A percentile compares a stretch with the other conserved stretches of the same genome.
Evolutionary conservation across 352 stramenopile genomes (phyloP).

Genomic region (Phytophthora pseudosyringae): DNA sequence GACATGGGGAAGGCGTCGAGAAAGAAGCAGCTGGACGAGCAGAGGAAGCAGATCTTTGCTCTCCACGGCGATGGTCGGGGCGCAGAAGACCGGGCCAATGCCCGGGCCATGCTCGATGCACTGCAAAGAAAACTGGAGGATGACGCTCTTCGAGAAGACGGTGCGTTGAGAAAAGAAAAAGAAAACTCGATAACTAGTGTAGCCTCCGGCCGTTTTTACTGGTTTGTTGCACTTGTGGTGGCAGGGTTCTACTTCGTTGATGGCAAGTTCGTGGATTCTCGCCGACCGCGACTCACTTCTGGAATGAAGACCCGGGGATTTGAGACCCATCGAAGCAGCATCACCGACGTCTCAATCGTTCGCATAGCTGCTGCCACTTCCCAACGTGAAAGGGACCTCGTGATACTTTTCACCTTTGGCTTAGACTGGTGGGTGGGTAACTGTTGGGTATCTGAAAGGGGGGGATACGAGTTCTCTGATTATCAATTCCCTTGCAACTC

Average conservation of each 20-base stretch:
- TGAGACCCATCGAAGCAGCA: constrained; percentile 38
- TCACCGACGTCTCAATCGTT: constrained; percentile 34
- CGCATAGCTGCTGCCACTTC: neutral
- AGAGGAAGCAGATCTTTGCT: constrained; percentile 54
- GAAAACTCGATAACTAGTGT: no score
- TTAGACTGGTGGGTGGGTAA: constrained; percentile 45
- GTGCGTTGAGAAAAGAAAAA: constrained; percentile 12
- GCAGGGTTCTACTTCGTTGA: constrained; percentile 70
- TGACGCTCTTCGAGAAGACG: constrained; percentile 67
- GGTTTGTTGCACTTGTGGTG: neutral
- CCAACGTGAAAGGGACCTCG: neutral
- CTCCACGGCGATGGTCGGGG: constrained; percentile 51
- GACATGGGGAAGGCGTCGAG: constrained; percentile 56
- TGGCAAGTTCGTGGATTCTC: constrained; percentile 43
- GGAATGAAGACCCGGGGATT: constrained; percentile 65
- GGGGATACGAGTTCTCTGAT: neutral
- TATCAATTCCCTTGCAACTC: neutral
- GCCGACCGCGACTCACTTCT: constrained; percentile 49
- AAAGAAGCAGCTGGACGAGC: constrained; percentile 52
- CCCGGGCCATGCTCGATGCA: constrained; percentile 56
- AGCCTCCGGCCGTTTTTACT: no score
- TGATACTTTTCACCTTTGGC: constrained; percentile 54
- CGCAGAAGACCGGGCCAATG: constrained; percentile 40
- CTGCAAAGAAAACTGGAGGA: constrained; percentile 69
- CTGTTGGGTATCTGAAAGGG: neutral